Base-by-base conservation (phyloP, 2,329 filamentous ascomycete genomes). In the Colletotrichum sp. region DNA sequence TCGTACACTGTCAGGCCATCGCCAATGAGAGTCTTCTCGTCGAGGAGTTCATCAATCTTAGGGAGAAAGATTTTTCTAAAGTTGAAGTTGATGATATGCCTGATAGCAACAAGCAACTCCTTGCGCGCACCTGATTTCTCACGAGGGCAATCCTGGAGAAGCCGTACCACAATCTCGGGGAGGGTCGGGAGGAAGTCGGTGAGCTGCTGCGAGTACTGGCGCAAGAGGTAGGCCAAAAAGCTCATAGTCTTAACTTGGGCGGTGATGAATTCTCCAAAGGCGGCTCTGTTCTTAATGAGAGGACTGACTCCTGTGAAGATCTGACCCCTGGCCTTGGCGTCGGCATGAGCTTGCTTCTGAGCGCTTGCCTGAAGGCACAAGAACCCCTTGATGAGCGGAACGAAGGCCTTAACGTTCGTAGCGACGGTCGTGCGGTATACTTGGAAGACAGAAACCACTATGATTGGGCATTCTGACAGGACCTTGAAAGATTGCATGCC, bases 401-500 rank as follows among this genome's bases (percentile, higher is more conserved):
- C 95, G 81, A 99, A 99, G 12, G 93, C 90, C 86, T 95, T 96
- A 67, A 99, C 96, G 81, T 98, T 98, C 72, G 93, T 90, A 49
- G 92, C 89, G 3, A 98, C 96, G 7, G 94, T 94, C 63, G 86
- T 89, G 65, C 96, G 92, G 81, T 99, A 97, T 7, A 96, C 94
- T 86, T 99, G 97, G 84, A 99, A 99, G 79, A 99, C 95, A 6
- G 96, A 99, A 1, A 99, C 97, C 5, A 99, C 97, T 55, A 99
- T 99, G 69, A 99, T 99, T 0, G 97, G 97, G 80, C 97, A 99
- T 84, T 99, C 97, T 2, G 96, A 96, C 6, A 99, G 91, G 28
- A 99, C 96, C 85, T 99, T 99, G 90, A 99, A 99, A 1, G 97
- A 99, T 83, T 98, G 95, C 95, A 98, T 98, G 34, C 97, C 97